A percentile compares a stretch with the other conserved stretches of the same genome.
Conservation (phyloP, 2,329 filamentous ascomycete genomes). For the Curvularia lunata region DNA sequence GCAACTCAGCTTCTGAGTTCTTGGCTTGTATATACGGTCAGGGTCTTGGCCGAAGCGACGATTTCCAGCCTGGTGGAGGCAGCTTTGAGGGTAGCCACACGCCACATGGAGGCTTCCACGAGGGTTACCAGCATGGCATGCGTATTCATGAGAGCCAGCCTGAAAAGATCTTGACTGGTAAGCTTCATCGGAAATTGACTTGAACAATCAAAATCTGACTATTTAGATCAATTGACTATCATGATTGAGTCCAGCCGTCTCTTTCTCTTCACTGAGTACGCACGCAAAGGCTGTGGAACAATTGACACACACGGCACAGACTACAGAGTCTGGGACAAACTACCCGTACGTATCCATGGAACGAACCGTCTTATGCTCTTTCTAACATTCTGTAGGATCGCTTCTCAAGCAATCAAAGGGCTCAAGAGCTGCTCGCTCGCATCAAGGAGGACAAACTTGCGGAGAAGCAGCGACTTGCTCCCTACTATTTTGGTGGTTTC, state of each 20-base stretch:
- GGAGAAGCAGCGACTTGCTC: conserved; percentile 44
- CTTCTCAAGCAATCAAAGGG: conserved; percentile 46
- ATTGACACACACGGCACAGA: conserved; percentile 47
- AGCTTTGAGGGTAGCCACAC: conserved; percentile 49
- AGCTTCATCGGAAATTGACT: background rate
- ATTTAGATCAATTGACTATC: conserved; percentile 47
- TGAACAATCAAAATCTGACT: conserved; percentile 1
- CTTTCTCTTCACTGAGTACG: conserved; percentile 50
- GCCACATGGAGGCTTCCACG: conserved; percentile 51
- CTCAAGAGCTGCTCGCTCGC: conserved; percentile 42
- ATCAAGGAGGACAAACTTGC: conserved; percentile 40
- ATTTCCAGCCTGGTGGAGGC: conserved; percentile 51
- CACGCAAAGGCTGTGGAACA: conserved; percentile 43
- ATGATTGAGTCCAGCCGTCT: conserved; percentile 50
- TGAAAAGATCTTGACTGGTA: conserved; percentile 51
- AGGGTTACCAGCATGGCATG: conserved; percentile 56
- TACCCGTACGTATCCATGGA: conserved; percentile 34
- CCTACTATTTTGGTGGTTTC: conserved; percentile 45
- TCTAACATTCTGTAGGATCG: conserved; percentile 34
- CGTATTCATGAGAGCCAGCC: conserved; percentile 53
- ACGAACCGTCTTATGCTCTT: background rate
- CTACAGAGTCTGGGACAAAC: conserved; percentile 48
- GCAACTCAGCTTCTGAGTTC: conserved; percentile 49
- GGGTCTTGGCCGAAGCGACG: conserved; percentile 50
- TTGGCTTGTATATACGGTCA: conserved; percentile 48